phyloP scores from a whole-genome alignment of 2,329 filamentous ascomycete genomes.

The Cladosporium sp. region DNA sequence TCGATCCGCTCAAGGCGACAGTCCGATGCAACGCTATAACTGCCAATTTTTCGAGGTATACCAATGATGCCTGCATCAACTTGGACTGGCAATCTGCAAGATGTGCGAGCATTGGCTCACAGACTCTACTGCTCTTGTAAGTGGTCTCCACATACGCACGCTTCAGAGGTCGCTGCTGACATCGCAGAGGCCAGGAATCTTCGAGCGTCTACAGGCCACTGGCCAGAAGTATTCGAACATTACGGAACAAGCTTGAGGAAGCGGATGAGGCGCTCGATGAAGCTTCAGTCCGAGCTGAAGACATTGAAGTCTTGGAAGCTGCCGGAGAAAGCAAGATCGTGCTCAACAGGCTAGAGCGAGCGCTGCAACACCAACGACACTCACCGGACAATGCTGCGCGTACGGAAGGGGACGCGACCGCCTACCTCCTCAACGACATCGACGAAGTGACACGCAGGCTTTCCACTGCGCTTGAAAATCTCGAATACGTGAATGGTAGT shows the following conservation, averaged over 20 bases:
- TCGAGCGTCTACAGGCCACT: slow-evolving; percentile 18
- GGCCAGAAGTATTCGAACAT: slow-evolving; percentile 19
- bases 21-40: not conserved
- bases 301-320: slow-evolving; percentile 12
- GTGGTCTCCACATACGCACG: not conserved
- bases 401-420: not conserved
- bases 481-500: not conserved
- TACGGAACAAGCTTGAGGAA: slow-evolving; percentile 27
- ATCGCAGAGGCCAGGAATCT: slow-evolving; percentile 20
- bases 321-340: slow-evolving; percentile 18
- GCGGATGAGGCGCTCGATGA: slow-evolving; percentile 24
- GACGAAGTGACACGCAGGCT: slow-evolving; percentile 10
- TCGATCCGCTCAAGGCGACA: not conserved
- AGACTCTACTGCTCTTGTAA: slow-evolving; percentile 23
- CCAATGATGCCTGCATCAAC: slow-evolving; percentile 2
- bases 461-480: not conserved
- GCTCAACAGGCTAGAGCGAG: slow-evolving; percentile 22
- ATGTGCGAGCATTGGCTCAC: slow-evolving; percentile 20
- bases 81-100: not conserved
- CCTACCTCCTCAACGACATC: not conserved
- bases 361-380: not conserved
- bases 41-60: not conserved
- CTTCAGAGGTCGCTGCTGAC: not conserved
- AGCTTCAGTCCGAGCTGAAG: slow-evolving; percentile 1
- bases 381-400: not conserved